Evolutionary conservation across 2,329 filamentous ascomycete genomes (phyloP).

Genomic region (Nothopassalora personata): DNA sequence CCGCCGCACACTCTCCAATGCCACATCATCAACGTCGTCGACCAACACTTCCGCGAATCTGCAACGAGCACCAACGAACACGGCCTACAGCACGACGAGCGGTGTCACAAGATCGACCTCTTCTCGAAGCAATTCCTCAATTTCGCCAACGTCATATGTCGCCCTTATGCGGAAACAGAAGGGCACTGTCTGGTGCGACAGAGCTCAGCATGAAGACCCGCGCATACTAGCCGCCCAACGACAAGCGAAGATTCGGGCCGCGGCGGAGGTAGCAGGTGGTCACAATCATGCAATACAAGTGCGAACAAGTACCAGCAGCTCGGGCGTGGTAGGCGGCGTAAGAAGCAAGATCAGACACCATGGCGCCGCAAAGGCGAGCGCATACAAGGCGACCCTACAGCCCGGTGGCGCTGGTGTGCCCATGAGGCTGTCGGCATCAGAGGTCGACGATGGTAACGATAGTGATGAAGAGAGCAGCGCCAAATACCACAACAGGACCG

Average conservation of each 20-base stretch:
- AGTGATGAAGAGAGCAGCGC: slow-evolving; percentile 63
- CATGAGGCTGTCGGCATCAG: slow-evolving; percentile 86
- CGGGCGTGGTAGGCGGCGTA: slow-evolving; percentile 48
- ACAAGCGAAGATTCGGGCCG: slow-evolving; percentile 79
- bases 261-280: slow-evolving; percentile 72
- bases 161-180: slow-evolving; percentile 95
- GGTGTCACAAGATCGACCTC: slow-evolving; percentile 69
- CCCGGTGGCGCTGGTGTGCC: slow-evolving; percentile 74
- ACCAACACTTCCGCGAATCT: slow-evolving; percentile 42
- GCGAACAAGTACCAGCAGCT: slow-evolving; percentile 30
- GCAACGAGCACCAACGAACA: slow-evolving; percentile 46
- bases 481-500: slow-evolving; percentile 61
- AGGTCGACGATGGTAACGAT: slow-evolving; percentile 77
- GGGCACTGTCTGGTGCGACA: slow-evolving; percentile 96
- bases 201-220: slow-evolving; percentile 86
- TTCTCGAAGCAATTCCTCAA: slow-evolving; percentile 59
- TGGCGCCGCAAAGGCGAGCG: slow-evolving; percentile 70
- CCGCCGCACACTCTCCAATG: slow-evolving; percentile 61
- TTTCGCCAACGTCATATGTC: slow-evolving; percentile 73
- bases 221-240: slow-evolving; percentile 75
- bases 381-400: slow-evolving; percentile 72
- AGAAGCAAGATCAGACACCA: slow-evolving; percentile 85
- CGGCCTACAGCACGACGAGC: slow-evolving; percentile 21
- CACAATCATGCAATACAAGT: slow-evolving; percentile 29
- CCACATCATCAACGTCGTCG: slow-evolving; percentile 65